Evolutionary conservation across 1,284 basidiomycete species (phyloP), one percentile per base, ranked within the genome.

Genomic region (Mrakiaceae sp.): DNA sequence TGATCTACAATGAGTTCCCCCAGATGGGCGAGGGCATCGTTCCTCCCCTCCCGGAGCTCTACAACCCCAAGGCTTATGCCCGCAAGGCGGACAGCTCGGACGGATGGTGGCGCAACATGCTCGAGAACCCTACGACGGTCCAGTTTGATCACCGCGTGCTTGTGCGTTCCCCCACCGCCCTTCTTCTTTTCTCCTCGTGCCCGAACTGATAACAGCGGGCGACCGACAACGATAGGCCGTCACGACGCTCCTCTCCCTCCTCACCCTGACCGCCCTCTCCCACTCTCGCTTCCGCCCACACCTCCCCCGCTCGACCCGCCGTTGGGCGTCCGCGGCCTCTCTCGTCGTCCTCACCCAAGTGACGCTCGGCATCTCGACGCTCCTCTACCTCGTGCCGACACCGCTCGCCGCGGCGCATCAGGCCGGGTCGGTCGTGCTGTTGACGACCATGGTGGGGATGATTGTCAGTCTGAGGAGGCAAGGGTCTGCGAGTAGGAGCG

Each of bases 1-100:
- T 99, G 62, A 77, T 96, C 14, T 98, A 98, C 79, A 98, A 98
- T 74, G 95, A 98, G 74, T 99, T 97, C 79, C 96, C 96, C 0
- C 79, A 87, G 5, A 99, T 99, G 96, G 96, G 93, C 53, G 91
- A 88, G 8, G 82, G 85, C 7, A 75, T 97, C 44, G 82, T 84
- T 3, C 96, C 96, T 3, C 92, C 93, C 0, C 72, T 79, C 10
- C 82, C 87, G 47, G 96, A 98, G 75, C 82, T 99, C 39, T 84
- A 96, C 73, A 84, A 88, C 51, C 74, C 81, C 39, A 79, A 79
- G n/a, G 67, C n/a, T 47, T 96, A 91, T 75, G 83, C 86, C 9
- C 84, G 84, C 75, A 81, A 73, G 50, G 71, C 76, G 0, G 87
- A 90, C 73, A 79, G 81, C 68, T 83, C 83, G 4, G 90, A 94